phyloP scores from a whole-genome alignment of 2,329 filamentous ascomycete species.

The Coniella lustricola region DNA sequence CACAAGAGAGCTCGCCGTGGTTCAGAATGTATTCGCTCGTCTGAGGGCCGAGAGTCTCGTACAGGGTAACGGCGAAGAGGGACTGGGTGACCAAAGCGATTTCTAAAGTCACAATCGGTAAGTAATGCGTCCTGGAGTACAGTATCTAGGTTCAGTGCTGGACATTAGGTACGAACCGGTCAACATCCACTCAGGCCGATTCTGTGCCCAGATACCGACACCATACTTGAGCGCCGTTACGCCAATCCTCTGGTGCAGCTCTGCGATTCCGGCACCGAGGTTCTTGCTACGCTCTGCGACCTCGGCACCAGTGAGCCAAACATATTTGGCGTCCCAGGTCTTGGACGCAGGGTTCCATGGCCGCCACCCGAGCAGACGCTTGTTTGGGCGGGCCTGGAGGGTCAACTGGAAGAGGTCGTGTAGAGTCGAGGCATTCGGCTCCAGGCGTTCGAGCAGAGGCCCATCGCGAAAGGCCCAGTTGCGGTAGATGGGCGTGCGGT shows the following conservation, averaged over 20 bases:
- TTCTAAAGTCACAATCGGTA: conserved; percentile 43
- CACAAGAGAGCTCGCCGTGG: conserved; percentile 68
- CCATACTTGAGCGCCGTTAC: conserved; percentile 62
- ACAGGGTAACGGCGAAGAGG: conserved; percentile 85
- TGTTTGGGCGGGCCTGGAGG: conserved; percentile 55
- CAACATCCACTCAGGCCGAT: conserved; percentile 84
- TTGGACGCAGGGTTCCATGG: conserved; percentile 70
- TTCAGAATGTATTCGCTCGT: conserved; percentile 94
- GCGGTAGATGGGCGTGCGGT: conserved; percentile 71
- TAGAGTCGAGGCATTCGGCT: conserved; percentile 63
- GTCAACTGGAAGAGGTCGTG: conserved; percentile 75
- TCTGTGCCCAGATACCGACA: conserved; percentile 80
- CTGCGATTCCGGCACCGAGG: conserved; percentile 77
- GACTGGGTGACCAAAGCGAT: conserved; percentile 80
- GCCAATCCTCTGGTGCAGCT: conserved; percentile 69
- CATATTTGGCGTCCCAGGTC: conserved; percentile 65
- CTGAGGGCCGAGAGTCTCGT: conserved; percentile 90
- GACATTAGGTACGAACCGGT: conserved; percentile 43
- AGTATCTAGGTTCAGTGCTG: neutral
- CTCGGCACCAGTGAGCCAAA: conserved; percentile 77
- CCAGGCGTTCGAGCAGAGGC: conserved; percentile 62
- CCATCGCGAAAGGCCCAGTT: conserved; percentile 72
- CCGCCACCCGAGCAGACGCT: conserved; percentile 71
- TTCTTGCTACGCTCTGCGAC: conserved; percentile 74
- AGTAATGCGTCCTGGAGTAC: no score